Evolutionary conservation across 1,284 basidiomycete genomes (phyloP), one percentile per base, ranked within the genome.

Genomic region (Trichosporon sp.): DNA sequence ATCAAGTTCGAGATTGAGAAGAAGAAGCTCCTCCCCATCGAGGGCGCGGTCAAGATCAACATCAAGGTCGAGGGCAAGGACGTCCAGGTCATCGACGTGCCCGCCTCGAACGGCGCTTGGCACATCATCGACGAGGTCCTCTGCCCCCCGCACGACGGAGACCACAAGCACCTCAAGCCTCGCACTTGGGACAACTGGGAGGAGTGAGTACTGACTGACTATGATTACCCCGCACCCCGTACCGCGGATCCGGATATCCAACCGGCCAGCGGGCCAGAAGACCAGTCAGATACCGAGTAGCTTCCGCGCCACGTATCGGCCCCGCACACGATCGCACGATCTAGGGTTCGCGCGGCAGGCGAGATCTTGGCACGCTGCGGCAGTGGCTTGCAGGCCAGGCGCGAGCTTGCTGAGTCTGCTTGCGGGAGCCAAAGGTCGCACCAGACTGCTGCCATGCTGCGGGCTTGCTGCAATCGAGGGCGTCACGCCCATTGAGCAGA

Each of bases 161-260:
- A 75, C 29, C 74, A 71, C 32, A 69, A 72, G 34, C 74, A 79
- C 21, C 71, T 79, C 37, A 69, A 73, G 21, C 36, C 59, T 13
- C 77, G 80, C 70, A 54, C 69, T 6, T 88, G 86, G 86, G 81
- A 83, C 32, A 82, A 84, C 66, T 88, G 88, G 88, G 85, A 88
- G 76, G 82, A 85, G 58, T 85, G 81, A 67, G 62, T 57, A 52
- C 27, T 52, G 19, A 23, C 5, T 11, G 32, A 5, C 11, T 7
- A 21, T 23, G 7, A 4, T 11, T 32, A 11, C 6, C 19, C 6
- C 19, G 19, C n/a, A n/a, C n/a, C n/a, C n/a, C n/a, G n/a, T n/a
- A n/a, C n/a, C n/a, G n/a, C n/a, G n/a, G n/a, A n/a, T n/a, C n/a
- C n/a, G n/a, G n/a, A n/a, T n/a, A n/a, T n/a, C n/a, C n/a, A n/a